Evolutionary conservation across 163 green algal genomes (phyloP), one percentile per base, ranked within the genome.

Genomic region (Scenedesmus sp.): DNA sequence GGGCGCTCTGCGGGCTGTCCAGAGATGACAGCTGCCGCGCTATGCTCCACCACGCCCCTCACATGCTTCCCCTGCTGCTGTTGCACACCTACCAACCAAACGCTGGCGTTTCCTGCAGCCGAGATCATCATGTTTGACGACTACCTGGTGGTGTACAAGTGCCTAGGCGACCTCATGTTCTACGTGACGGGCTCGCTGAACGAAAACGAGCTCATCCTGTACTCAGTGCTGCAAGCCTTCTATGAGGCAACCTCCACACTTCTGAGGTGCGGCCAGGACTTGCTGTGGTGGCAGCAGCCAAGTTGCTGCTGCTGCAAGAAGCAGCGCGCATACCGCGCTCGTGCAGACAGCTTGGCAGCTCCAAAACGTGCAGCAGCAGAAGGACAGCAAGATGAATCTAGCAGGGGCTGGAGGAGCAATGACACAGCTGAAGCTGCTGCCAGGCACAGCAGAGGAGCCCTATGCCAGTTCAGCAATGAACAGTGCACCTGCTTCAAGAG

Each of bases 91-190:
- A 57, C 66, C 52, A 20, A 4, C 15, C 67, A 4, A 46, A 46
- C 34, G 34, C 34, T 46, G 34, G 34, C 34, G 34, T 46, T 46
- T 64, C 9, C 20, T 91, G 87, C 96, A 99, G 98, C 98, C 3
- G 98, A 99, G 93, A 99, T 99, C 92, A 97, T 98, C 82, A 98
- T 99, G 96, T 99, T 99, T 94, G 98, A 99, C 94, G 96, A 99
- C 89, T 94, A 97, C 34, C 94, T 99, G 52, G 96, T 99, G 54
- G 96, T 99, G 52, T 99, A 99, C 97, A 99, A 99, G 94, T 99
- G 98, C 88, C 92, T 99, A n/a, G 96, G 96, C 1, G 98, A 99
- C 95, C 96, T 99, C 54, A 98, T 99, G 94, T 99, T 99, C 92
- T 99, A 98, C 92, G 97, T 99, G 20, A 99, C 97, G 1, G 98